Evolutionary conservation across 129 eudicot species (phyloP), one percentile per base, ranked within the genome.

Genomic region (Helianthus tuberosus): DNA sequence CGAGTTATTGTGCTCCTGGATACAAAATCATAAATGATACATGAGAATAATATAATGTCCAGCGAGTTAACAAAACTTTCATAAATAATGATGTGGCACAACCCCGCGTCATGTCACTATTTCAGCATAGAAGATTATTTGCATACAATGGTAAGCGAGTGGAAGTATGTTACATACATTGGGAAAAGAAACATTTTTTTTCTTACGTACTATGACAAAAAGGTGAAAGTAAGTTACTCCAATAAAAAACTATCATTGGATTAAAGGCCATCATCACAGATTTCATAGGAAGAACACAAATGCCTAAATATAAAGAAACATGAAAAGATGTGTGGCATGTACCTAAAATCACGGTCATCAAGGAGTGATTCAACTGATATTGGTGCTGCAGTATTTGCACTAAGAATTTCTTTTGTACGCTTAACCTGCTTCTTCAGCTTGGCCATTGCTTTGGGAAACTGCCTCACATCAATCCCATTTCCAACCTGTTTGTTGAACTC

Each of bases 341-440:
- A 91, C 99, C 99, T 95, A 74, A 95, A 95, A 81, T 95, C 99
- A 75, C 89, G 94, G 69, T 95, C 99, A 75, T 95, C 99, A 67
- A 91, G 79, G 41, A 91, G 85, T 53, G 99, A 95, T 75, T 95
- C 99, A 35, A 95, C 99, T 43, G 99, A 95, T 41, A 95, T 83
- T 46, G 99, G 99, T 62, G 99, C 99, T 82, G 80, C 77, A n/a
- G 96, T 85, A 84, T 95, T 95, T 44, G 99, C 99, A 84, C 99
- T 95, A 51, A 95, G 88, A 76, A 95, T 95, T 84, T 95, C 99
- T 81, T 95, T 95, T 27, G 99, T 95, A 43, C 99, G 97, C 84
- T 95, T 95, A 58, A 95, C 99, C 72, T 95, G 99, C 78, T 95
- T 95, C 86, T 91, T 95, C 78, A 95, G 73, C 77, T 95, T 95